Conservation (phyloP, 2,329 filamentous ascomycete species). For the Volutella citrinella region DNA sequence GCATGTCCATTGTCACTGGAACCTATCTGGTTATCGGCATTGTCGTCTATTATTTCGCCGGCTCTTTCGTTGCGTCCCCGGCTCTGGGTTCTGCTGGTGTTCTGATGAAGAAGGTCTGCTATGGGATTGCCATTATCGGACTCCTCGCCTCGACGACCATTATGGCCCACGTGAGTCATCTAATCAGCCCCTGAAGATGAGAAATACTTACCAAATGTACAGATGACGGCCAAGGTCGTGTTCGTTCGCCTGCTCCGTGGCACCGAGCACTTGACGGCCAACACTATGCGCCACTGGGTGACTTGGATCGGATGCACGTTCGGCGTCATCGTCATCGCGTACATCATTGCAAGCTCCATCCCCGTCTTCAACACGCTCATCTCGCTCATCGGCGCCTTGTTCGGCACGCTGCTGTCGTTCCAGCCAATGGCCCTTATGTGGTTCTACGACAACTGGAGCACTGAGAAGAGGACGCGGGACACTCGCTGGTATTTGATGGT, state of each 20-base stretch:
- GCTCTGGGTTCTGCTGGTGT: conserved; percentile 42
- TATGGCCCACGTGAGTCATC: conserved; percentile 19
- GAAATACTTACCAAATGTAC: too few relatives aligned
- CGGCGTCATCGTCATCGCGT: conserved; percentile 21
- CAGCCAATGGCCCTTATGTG: conserved; percentile 28
- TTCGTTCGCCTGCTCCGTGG: conserved; percentile 25
- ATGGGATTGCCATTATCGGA: conserved; percentile 33
- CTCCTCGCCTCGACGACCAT: conserved; percentile 23
- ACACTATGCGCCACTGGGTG: conserved; percentile 27
- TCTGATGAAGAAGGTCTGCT: conserved; percentile 40
- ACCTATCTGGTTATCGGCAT: conserved; percentile 31
- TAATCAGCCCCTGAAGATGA: not conserved
- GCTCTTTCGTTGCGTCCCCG: conserved; percentile 43
- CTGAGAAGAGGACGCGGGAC: conserved; percentile 8
- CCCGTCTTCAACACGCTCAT: conserved; percentile 26
- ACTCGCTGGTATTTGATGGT: conserved; percentile 13
- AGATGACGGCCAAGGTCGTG: too few relatives aligned
- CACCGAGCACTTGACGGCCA: conserved; percentile 27
- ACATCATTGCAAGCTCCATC: conserved; percentile 22
- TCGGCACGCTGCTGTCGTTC: conserved; percentile 27
- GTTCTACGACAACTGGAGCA: conserved; percentile 27
- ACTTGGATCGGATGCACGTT: conserved; percentile 30
- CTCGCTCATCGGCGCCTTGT: conserved; percentile 27
- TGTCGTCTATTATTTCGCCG: conserved; percentile 45
- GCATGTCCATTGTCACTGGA: conserved; percentile 25